A percentile compares a stretch with the other conserved stretches of the same genome.
These are phyloP conservation scores for Scheffersomyces parashehatae DNA, from an alignment of 1,139 yeast species.

Conservation along the genomic window DNA sequence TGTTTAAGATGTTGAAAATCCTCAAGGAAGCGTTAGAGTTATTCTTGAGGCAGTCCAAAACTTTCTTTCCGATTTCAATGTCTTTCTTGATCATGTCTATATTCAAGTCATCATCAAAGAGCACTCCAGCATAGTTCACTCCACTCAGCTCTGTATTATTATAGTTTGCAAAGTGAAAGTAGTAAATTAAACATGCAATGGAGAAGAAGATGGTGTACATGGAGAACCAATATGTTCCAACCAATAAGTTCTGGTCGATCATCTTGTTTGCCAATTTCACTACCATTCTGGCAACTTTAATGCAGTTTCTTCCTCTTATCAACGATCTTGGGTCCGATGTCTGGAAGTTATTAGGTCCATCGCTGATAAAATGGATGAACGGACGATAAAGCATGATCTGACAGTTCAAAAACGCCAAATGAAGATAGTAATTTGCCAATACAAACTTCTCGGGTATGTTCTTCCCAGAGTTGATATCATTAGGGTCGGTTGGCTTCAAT, in stretches of 20 bases:
- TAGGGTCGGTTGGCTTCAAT: slow-evolving; percentile 70
- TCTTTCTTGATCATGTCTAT: slow-evolving; percentile 70
- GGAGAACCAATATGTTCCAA: slow-evolving; percentile 93
- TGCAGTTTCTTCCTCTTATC: slow-evolving; percentile 81
- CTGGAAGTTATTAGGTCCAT: slow-evolving; percentile 48
- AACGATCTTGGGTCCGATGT: slow-evolving; percentile 46
- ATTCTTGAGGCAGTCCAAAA: slow-evolving; percentile 69
- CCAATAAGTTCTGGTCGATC: slow-evolving; percentile 69
- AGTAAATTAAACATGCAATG: slow-evolving; percentile 83
- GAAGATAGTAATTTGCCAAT: slow-evolving; percentile 75
- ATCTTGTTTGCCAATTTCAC: slow-evolving; percentile 82
- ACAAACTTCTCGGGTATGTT: slow-evolving; percentile 62
- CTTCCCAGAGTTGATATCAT: slow-evolving; percentile 18
- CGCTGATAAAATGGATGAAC: slow-evolving; percentile 76
- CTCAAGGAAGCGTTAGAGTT: slow-evolving; percentile 77
- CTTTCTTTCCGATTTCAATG: slow-evolving; percentile 79
- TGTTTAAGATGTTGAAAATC: slow-evolving; percentile 76
- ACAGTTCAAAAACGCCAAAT: slow-evolving; percentile 78
- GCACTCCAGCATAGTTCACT: slow-evolving; percentile 45
- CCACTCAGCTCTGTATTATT: slow-evolving; percentile 21
- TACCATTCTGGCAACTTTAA: slow-evolving; percentile 80
- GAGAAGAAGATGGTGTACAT: slow-evolving; percentile 91
- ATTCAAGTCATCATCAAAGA: slow-evolving; percentile 61
- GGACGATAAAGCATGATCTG: slow-evolving; percentile 88
- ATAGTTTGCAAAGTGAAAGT: slow-evolving; percentile 69